phyloP scores from a whole-genome alignment of 2,329 filamentous ascomycete species.

The Didymella sp. region DNA sequence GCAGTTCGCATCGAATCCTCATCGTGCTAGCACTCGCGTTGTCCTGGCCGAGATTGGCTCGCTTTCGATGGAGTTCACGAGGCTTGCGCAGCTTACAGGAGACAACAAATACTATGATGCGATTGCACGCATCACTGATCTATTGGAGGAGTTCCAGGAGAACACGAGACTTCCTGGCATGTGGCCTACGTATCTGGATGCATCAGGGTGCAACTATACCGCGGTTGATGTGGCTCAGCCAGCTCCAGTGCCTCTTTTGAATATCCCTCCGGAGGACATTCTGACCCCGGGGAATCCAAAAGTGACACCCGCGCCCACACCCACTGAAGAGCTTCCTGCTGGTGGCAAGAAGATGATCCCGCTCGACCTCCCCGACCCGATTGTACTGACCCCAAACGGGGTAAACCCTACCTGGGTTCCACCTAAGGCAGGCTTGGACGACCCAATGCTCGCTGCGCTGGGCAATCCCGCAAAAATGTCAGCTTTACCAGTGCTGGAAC shows the following conservation, averaged over 20 bases:
- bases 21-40: slow-evolving; percentile 51
- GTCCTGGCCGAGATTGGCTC: slow-evolving; percentile 58
- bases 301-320: slow-evolving; percentile 12
- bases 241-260: slow-evolving; percentile 27
- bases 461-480: slow-evolving; percentile 23
- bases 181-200: slow-evolving; percentile 57
- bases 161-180: slow-evolving; percentile 56
- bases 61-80: slow-evolving; percentile 58
- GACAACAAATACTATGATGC: slow-evolving; percentile 58
- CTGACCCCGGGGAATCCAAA: not conserved
- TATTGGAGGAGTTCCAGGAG: slow-evolving; percentile 54
- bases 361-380: slow-evolving; percentile 38
- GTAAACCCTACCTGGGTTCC: slow-evolving; percentile 25
- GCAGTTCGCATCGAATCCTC: slow-evolving; percentile 46
- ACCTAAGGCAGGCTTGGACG: slow-evolving; percentile 8
- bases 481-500: slow-evolving; percentile 22
- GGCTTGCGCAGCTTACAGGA: slow-evolving; percentile 56
- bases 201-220: slow-evolving; percentile 47
- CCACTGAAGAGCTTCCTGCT: slow-evolving; percentile 34
- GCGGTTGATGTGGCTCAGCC: slow-evolving; percentile 35
- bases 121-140: slow-evolving; percentile 54
- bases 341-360: slow-evolving; percentile 45
- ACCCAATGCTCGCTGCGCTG: slow-evolving; percentile 19
- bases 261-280: slow-evolving; percentile 2
- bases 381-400: slow-evolving; percentile 34